These are phyloP conservation scores for Cladophialophora psammophila DNA, from an alignment of 2,329 filamentous ascomycete genomes.

Conservation along the genomic window DNA sequence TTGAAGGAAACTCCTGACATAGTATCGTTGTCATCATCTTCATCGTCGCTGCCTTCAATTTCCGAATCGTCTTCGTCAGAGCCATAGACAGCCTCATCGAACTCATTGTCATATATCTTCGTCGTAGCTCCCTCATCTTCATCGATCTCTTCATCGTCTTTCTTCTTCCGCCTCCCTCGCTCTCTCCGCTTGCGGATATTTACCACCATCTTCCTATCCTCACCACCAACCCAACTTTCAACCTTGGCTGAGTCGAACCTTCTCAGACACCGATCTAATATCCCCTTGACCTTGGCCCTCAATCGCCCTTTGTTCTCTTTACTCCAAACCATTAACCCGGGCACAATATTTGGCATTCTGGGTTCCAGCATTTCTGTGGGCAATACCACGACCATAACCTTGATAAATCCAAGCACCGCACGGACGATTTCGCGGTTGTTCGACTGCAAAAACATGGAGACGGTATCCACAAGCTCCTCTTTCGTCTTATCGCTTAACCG, in stretches of 20 bases:
- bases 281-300: conserved; percentile 97
- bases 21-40: conserved; percentile 42
- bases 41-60: conserved; percentile 60
- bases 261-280: conserved; percentile 90
- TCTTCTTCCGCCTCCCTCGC: conserved; percentile 87
- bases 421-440: conserved; percentile 97
- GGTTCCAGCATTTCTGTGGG: conserved; percentile 77
- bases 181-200: conserved; percentile 97
- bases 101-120: conserved; percentile 85
- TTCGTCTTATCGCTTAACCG: conserved; percentile 73
- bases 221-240: conserved; percentile 74
- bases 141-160: conserved; percentile 66
- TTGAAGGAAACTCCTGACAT: conserved; percentile 39
- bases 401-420: conserved; percentile 93
- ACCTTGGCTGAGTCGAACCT: conserved; percentile 85
- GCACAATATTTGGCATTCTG: conserved; percentile 77
- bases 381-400: conserved; percentile 88
- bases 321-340: conserved; percentile 93
- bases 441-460: conserved; percentile 94
- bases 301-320: conserved; percentile 98
- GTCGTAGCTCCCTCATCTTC: conserved; percentile 57
- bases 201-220: conserved; percentile 82
- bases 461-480: conserved; percentile 86
- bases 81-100: conserved; percentile 94
- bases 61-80: conserved; percentile 64